Evolutionary conservation across 2,329 filamentous ascomycete genomes (phyloP).

Genomic region (Botrytis tulipae): DNA sequence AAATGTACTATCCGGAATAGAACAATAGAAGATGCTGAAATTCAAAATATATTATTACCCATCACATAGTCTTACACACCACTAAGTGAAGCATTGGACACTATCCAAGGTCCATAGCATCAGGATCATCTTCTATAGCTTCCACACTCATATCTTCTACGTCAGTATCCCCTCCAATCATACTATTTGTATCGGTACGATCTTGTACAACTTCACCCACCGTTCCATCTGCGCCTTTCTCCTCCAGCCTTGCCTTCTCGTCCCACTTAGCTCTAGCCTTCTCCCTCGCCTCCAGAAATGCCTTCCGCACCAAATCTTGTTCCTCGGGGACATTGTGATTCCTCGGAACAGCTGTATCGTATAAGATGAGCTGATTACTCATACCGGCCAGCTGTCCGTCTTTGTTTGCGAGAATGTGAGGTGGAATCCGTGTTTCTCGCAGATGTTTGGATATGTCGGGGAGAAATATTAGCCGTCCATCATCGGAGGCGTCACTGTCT

Average conservation of each 20-base stretch:
- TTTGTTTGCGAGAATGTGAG: conserved; percentile 59
- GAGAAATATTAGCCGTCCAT: conserved; percentile 69
- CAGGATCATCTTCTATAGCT: conserved; percentile 47
- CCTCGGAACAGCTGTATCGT: conserved; percentile 63
- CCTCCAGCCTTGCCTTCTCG: conserved; percentile 40
- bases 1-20: conserved; percentile 40
- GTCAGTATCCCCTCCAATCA: conserved; percentile 1
- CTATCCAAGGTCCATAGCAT: conserved; percentile 64
- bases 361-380: conserved; percentile 72
- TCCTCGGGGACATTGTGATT: conserved; percentile 74
- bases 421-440: conserved; percentile 60
- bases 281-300: conserved; percentile 75
- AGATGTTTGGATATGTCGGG: conserved; percentile 84
- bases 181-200: conserved; percentile 24
- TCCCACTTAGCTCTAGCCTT: conserved; percentile 62
- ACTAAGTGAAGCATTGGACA: conserved; percentile 5
- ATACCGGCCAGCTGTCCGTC: conserved; percentile 57
- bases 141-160: conserved; percentile 28
- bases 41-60: conserved; percentile 6
- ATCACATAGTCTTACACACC: conserved; percentile 8
- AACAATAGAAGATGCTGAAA: conserved; percentile 3
- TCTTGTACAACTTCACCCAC: conserved; percentile 21
- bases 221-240: conserved; percentile 36
- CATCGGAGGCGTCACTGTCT: conserved; percentile 58
- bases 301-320: conserved; percentile 74